phyloP scores from a whole-genome alignment of 345 rosid genomes.

The Odontarrhena argentea region DNA sequence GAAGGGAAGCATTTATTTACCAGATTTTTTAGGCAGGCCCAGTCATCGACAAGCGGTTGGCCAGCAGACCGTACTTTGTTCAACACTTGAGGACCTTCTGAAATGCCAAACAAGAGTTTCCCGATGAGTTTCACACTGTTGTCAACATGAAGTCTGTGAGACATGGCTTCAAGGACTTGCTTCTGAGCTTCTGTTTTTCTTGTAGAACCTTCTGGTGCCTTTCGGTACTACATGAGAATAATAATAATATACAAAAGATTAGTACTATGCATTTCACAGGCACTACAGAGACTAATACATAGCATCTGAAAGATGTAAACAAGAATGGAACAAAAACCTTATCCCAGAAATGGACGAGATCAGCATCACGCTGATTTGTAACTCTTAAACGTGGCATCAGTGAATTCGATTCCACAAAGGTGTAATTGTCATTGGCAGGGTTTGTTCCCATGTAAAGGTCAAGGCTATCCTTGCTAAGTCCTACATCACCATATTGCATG shows the following conservation, averaged over 20 bases:
- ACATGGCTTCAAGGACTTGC: conserved; percentile 85
- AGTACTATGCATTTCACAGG: background rate
- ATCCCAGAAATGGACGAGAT: conserved; percentile 92
- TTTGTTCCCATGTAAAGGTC: conserved; percentile 82
- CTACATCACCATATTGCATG: conserved; percentile 88
- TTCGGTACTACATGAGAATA: conserved; percentile 63
- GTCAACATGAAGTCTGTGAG: conserved; percentile 89
- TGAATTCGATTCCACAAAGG: conserved; percentile 68
- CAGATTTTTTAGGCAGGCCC: conserved; percentile 83
- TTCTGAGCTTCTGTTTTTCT: conserved; percentile 79
- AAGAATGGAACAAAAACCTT: conserved; percentile 57
- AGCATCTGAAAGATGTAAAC: conserved; percentile 3
- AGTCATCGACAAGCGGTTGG: conserved; percentile 91
- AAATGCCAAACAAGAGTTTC: conserved; percentile 80
- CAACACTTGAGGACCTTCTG: conserved; percentile 65
- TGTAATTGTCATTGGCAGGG: conserved; percentile 88
- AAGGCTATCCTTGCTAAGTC: conserved; percentile 56
- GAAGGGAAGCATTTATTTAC: conserved; percentile 41
- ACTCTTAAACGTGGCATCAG: conserved; percentile 60
- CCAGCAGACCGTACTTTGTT: conserved; percentile 65
- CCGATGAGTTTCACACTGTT: conserved; percentile 75
- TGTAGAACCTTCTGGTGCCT: conserved; percentile 85
- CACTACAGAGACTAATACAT: background rate
- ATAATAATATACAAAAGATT: conserved; percentile 21
- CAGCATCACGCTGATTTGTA: conserved; percentile 97